Evolutionary conservation across 2,329 filamentous ascomycete species (phyloP).

Genomic region (Periconia macrospinosa): DNA sequence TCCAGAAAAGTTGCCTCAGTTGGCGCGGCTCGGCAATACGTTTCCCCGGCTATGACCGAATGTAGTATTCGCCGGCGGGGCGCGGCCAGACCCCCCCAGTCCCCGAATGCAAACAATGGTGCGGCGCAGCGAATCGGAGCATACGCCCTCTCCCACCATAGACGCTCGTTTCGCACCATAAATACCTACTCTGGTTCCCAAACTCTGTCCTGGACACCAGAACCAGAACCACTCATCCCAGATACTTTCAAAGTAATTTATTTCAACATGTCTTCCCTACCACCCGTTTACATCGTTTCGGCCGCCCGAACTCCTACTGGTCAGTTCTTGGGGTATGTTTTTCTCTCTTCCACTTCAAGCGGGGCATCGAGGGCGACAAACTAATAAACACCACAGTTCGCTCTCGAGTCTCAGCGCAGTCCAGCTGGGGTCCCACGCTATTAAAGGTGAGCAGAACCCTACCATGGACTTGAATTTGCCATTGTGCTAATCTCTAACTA

Average conservation of each 20-base stretch:
- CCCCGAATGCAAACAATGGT: slow-evolving; percentile 10
- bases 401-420: slow-evolving; percentile 84
- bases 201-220: not conserved
- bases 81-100: not conserved
- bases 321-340: slow-evolving; percentile 83
- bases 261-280: slow-evolving; percentile 72
- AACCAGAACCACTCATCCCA: slow-evolving; percentile 6
- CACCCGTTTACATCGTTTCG: slow-evolving; percentile 94
- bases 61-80: not conserved
- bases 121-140: slow-evolving; percentile 18
- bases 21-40: slow-evolving; percentile 19
- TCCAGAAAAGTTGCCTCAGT: slow-evolving; percentile 26
- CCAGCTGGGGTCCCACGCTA: slow-evolving; percentile 86
- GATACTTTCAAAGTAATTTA: slow-evolving; percentile 8
- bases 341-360: not conserved
- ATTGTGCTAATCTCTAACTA: slow-evolving; percentile 17
- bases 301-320: slow-evolving; percentile 88
- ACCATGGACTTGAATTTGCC: slow-evolving; percentile 8
- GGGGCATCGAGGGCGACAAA: slow-evolving; percentile 24
- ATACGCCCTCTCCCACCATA: slow-evolving; percentile 19
- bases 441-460: slow-evolving; percentile 69
- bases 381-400: slow-evolving; percentile 61
- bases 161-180: slow-evolving; percentile 12
- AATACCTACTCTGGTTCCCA: slow-evolving; percentile 14
- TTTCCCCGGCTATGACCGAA: slow-evolving; percentile 8